Evolutionary conservation across 371 early-diverging fungal species (phyloP).

Genomic region (Mucor irregularis): DNA sequence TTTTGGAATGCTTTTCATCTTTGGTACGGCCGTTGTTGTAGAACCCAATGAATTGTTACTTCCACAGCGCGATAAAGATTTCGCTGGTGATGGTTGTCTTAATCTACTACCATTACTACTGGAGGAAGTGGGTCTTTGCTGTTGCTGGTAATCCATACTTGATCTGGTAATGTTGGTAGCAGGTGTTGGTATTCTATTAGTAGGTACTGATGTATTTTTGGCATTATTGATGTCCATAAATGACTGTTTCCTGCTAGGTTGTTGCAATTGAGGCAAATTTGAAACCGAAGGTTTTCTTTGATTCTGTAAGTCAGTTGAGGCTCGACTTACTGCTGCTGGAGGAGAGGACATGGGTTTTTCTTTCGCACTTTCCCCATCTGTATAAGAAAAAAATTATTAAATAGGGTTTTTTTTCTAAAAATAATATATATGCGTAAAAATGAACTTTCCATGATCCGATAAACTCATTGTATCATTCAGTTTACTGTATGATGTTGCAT

Average conservation of each 20-base stretch:
- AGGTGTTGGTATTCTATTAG: not conserved
- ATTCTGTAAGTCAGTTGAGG: too few species aligned
- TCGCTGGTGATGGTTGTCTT: constrained; percentile 20
- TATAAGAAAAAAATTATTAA: too few species aligned
- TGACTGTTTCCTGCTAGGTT: constrained; percentile 5
- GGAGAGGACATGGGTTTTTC: too few species aligned
- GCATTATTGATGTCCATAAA: not conserved
- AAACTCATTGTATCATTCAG: too few species aligned
- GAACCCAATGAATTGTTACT: constrained; percentile 7
- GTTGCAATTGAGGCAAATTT: too few species aligned
- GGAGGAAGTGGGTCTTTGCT: not conserved
- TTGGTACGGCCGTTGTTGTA: constrained; percentile 1
- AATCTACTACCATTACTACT: constrained; percentile 3
- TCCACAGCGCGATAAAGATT: constrained; percentile 5
- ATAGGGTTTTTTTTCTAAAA: too few species aligned
- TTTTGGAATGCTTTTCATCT: constrained; percentile 14
- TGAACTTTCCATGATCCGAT: not conserved
- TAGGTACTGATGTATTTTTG: not conserved
- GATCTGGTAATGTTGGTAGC: not conserved
- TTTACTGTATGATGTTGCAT: too few species aligned
- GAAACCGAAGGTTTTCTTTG: too few species aligned
- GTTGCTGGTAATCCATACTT: not conserved
- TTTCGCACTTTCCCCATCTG: too few species aligned
- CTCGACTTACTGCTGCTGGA: too few species aligned
- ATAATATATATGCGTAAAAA: too few species aligned